These are phyloP conservation scores for Myriangium duriaei DNA, from an alignment of 2,329 filamentous ascomycete species.

Conservation along the genomic window DNA sequence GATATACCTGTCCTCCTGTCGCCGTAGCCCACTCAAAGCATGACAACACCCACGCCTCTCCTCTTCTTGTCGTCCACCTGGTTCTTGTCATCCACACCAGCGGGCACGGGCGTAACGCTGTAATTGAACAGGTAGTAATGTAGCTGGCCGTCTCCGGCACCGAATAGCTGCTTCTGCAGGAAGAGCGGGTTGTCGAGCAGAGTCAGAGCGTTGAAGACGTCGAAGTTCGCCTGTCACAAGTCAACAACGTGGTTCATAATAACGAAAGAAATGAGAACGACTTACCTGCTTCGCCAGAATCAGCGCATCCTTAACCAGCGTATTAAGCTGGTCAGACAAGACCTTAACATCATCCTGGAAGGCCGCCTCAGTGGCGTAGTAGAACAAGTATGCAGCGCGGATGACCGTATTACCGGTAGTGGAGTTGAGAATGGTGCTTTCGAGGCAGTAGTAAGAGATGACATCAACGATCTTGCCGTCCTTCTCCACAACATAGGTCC, in stretches of 20 bases:
- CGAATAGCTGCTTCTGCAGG: conserved; percentile 87
- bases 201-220: conserved; percentile 93
- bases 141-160: conserved; percentile 82
- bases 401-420: conserved; percentile 68
- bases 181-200: conserved; percentile 91
- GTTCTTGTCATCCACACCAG: conserved; percentile 72
- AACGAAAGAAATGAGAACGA: too few relatives aligned
- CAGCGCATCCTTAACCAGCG: conserved; percentile 70
- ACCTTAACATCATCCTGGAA: conserved; percentile 44
- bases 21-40: too few relatives aligned
- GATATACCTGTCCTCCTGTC: too few relatives aligned
- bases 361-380: conserved; percentile 79
- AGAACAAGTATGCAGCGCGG: conserved; percentile 89
- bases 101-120: conserved; percentile 68
- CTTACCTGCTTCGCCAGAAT: conserved; percentile 68
- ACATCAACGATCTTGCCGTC: conserved; percentile 75
- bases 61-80: conserved; percentile 62
- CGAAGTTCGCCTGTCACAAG: conserved; percentile 52
- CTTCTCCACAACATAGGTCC: conserved; percentile 79
- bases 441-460: conserved; percentile 91
- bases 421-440: conserved; percentile 74
- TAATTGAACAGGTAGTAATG: conserved; percentile 99
- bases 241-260: background rate
- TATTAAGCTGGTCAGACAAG: conserved; percentile 56
- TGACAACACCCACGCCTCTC: conserved; percentile 82